Conservation (phyloP, 176 grass and related monocot genomes). For the Phyllostachys edulis region DNA sequence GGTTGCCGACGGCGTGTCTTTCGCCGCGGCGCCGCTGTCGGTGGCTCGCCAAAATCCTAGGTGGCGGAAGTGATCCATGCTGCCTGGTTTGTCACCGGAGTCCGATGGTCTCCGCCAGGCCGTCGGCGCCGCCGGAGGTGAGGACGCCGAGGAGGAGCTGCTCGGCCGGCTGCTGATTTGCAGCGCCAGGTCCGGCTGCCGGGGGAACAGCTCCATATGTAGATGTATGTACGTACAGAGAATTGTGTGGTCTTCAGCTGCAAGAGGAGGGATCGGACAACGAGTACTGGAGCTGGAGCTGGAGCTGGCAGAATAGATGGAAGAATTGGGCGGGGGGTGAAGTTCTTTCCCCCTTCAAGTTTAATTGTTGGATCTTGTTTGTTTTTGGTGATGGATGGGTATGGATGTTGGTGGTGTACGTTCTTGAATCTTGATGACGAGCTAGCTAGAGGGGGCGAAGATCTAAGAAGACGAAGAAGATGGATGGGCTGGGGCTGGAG, state of each 20-base stretch:
- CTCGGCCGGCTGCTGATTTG: slow-evolving; percentile 11
- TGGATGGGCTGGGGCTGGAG: not conserved
- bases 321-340: not conserved
- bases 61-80: not conserved
- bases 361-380: not conserved
- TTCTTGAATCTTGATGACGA: not conserved
- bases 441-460: not conserved
- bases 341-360: not conserved
- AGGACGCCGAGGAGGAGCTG: not conserved
- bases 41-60: slow-evolving; percentile 18
- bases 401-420: not conserved
- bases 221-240: not conserved
- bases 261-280: not conserved
- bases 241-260: too few species aligned
- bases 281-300: too few species aligned
- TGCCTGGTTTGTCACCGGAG: not conserved
- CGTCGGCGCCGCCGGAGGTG: not conserved
- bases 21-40: not conserved
- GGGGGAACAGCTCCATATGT: slow-evolving; percentile 31
- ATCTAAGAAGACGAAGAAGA: not conserved
- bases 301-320: not conserved
- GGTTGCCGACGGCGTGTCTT: not conserved
- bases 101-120: not conserved
- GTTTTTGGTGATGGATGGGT: not conserved
- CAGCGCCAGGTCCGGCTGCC: slow-evolving; percentile 23